Percentiles rank a stretch among this genome's conserved stretches.
phyloP scores from a whole-genome alignment of 257 asterid genomes.

The Galeopsis tetrahit region DNA sequence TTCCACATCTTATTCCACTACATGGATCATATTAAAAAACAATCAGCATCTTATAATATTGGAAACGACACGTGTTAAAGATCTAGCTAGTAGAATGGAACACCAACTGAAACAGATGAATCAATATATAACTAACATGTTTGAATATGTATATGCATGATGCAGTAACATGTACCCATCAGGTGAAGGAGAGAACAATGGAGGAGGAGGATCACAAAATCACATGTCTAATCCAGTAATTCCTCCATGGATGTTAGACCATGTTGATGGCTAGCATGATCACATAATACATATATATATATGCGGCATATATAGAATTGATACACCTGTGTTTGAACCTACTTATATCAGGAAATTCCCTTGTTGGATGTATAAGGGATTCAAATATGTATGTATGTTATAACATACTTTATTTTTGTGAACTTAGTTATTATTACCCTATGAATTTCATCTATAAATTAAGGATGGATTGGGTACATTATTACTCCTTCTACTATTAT shows the following conservation, averaged over 20 bases:
- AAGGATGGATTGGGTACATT: too few species aligned
- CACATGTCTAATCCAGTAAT: constrained; percentile 45
- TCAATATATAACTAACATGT: not conserved
- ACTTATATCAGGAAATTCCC: not conserved
- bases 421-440: too few species aligned
- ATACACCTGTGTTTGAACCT: not conserved
- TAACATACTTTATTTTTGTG: too few species aligned
- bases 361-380: not conserved
- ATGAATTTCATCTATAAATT: too few species aligned
- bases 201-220: constrained; percentile 52
- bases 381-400: not conserved
- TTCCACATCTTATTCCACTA: too few species aligned
- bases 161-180: constrained; percentile 49
- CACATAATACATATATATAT: not conserved
- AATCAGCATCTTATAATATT: too few species aligned
- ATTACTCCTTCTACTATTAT: too few species aligned
- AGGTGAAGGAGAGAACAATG: constrained; percentile 38
- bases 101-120: too few species aligned
- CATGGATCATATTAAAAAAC: too few species aligned
- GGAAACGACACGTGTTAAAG: too few species aligned
- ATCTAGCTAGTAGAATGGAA: too few species aligned
- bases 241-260: constrained; percentile 75
- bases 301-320: not conserved
- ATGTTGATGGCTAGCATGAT: constrained; percentile 29
- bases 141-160: not conserved